Evolutionary conservation across 495 filamentous ascomycete species (phyloP).

Genomic region (Hypoxylon trugodes): DNA sequence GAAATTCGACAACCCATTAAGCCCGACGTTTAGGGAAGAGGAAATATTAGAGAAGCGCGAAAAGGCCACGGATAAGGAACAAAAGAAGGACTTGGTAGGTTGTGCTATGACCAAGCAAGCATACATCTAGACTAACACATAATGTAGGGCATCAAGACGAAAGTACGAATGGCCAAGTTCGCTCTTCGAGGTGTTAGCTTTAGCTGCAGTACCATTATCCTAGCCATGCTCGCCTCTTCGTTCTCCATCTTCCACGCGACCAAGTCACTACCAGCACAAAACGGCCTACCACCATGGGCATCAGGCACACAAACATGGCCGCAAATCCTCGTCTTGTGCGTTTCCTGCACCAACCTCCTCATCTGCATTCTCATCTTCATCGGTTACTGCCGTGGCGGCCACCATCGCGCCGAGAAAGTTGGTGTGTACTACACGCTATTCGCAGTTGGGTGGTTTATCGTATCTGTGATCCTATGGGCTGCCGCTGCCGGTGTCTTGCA

Average conservation of each 20-base stretch:
- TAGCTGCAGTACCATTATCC: conserved; percentile 92
- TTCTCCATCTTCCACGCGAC: conserved; percentile 92
- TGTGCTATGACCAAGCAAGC: neutral
- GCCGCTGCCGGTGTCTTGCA: conserved; percentile 86
- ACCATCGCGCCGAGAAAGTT: conserved; percentile 87
- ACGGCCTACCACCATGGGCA: conserved; percentile 85
- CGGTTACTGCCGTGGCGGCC: conserved; percentile 88
- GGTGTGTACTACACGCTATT: conserved; percentile 94
- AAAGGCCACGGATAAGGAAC: conserved; percentile 77
- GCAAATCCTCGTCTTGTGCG: conserved; percentile 80
- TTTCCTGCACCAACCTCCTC: conserved; percentile 80
- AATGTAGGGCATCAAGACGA: conserved; percentile 84
- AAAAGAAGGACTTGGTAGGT: conserved; percentile 85
- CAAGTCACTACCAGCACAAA: conserved; percentile 73
- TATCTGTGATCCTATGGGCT: conserved; percentile 93
- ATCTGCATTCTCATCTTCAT: conserved; percentile 83
- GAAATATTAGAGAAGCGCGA: conserved; percentile 83
- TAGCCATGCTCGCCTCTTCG: conserved; percentile 83
- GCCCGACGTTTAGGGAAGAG: conserved; percentile 89
- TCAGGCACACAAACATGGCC: conserved; percentile 82
- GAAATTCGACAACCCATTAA: conserved; percentile 71
- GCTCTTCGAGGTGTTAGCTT: conserved; percentile 94
- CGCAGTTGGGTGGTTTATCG: conserved; percentile 90
- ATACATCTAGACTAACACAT: conserved; percentile 44
- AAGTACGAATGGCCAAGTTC: conserved; percentile 93